These are phyloP conservation scores for Alternaria hordeiaustralica DNA, from an alignment of 2,329 filamentous ascomycete species.

Conservation along the genomic window DNA sequence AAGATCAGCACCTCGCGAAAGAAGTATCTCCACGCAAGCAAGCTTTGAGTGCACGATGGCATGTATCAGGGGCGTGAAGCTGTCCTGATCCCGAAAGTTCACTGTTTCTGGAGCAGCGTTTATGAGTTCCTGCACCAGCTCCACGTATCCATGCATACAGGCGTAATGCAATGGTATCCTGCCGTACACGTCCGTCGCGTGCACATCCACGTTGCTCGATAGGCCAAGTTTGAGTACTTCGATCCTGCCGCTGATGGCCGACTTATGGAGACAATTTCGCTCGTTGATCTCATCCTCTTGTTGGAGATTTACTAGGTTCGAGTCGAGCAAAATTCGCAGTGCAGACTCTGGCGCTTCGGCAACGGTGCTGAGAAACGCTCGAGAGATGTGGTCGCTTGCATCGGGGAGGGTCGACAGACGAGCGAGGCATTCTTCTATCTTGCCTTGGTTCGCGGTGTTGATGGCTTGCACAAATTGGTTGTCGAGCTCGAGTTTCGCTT, in stretches of 20 bases:
- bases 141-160: slow-evolving; percentile 88
- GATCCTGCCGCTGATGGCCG: slow-evolving; percentile 88
- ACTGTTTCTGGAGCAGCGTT: slow-evolving; percentile 75
- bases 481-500: slow-evolving; percentile 89
- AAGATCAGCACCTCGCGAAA: slow-evolving; percentile 80
- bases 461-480: slow-evolving; percentile 87
- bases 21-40: slow-evolving; percentile 78
- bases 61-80: slow-evolving; percentile 95
- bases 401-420: slow-evolving; percentile 70
- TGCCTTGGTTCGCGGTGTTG: slow-evolving; percentile 77
- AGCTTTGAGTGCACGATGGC: slow-evolving; percentile 88
- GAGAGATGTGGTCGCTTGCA: slow-evolving; percentile 77
- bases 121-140: slow-evolving; percentile 79
- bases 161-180: slow-evolving; percentile 94
- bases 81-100: slow-evolving; percentile 91
- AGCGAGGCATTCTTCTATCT: slow-evolving; percentile 79
- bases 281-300: slow-evolving; percentile 98
- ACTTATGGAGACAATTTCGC: slow-evolving; percentile 93
- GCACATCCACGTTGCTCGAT: slow-evolving; percentile 75
- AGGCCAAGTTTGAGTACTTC: slow-evolving; percentile 80
- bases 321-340: slow-evolving; percentile 77
- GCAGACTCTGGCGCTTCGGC: slow-evolving; percentile 82
- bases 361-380: slow-evolving; percentile 88
- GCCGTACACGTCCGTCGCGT: slow-evolving; percentile 89
- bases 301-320: slow-evolving; percentile 83